These are phyloP conservation scores for Puccinia triticina DNA, from an alignment of 1,284 basidiomycete species.

Conservation along the genomic window DNA sequence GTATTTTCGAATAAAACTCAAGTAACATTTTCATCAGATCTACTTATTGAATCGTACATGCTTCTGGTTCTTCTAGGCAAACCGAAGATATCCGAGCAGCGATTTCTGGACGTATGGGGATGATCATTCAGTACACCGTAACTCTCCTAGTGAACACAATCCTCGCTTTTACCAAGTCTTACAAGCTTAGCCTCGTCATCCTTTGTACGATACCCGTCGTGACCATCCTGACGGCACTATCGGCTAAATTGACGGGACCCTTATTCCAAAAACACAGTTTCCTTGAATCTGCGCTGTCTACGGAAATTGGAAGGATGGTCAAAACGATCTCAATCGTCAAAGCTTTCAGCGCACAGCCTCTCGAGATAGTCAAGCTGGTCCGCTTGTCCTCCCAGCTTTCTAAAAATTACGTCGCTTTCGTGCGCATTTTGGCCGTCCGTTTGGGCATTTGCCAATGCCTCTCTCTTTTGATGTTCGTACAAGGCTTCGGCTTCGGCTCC, in stretches of 20 bases:
- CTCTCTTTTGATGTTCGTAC: slow-evolving; percentile 88
- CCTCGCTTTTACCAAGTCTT: slow-evolving; percentile 79
- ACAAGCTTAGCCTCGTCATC: slow-evolving; percentile 84
- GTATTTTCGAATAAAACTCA: slow-evolving; percentile 56
- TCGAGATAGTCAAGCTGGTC: slow-evolving; percentile 67
- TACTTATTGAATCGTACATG: slow-evolving; percentile 7
- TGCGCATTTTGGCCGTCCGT: slow-evolving; percentile 75
- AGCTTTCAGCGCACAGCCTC: slow-evolving; percentile 80
- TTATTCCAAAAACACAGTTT: slow-evolving; percentile 71
- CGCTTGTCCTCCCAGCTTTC: slow-evolving; percentile 65
- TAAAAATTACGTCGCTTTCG: slow-evolving; percentile 64
- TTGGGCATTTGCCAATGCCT: slow-evolving; percentile 74
- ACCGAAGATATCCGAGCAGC: slow-evolving; percentile 90
- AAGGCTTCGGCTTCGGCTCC: slow-evolving; percentile 94
- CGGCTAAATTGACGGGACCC: slow-evolving; percentile 64
- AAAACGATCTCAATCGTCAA: slow-evolving; percentile 88
- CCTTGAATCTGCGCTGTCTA: slow-evolving; percentile 72
- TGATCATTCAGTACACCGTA: slow-evolving; percentile 76
- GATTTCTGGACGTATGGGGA: slow-evolving; percentile 74
- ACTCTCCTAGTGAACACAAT: slow-evolving; percentile 77
- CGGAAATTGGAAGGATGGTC: slow-evolving; percentile 76
- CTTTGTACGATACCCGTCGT: slow-evolving; percentile 82
- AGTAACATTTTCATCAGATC: background rate
- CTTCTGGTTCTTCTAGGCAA: slow-evolving; percentile 67
- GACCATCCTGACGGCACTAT: slow-evolving; percentile 62